A percentile compares a stretch with the other conserved stretches of the same genome.
Evolutionary conservation across 2,329 filamentous ascomycete species (phyloP).

Genomic region (Fusarium sp.): DNA sequence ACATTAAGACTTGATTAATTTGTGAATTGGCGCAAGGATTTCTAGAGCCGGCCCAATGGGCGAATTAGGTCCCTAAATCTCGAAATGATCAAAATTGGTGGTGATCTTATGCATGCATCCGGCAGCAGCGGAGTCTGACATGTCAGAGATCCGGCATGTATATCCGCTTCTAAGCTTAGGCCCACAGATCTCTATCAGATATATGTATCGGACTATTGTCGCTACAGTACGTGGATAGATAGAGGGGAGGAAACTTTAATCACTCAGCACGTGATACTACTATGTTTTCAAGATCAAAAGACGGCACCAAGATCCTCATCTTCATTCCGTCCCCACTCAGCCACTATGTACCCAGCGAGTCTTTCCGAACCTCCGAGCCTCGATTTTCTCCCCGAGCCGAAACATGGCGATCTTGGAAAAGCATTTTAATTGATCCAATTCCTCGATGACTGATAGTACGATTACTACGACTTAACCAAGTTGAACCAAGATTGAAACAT

Average conservation of each 20-base stretch:
- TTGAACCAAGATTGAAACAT: rapidly evolving
- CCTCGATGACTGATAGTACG: not conserved
- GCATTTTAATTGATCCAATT: rapidly evolving
- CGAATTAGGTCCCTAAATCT: too few relatives aligned
- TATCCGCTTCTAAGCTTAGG: not conserved
- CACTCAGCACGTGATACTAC: not conserved
- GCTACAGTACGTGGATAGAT: not conserved
- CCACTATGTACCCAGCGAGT: too few relatives aligned
- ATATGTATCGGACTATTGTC: not conserved
- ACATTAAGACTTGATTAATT: too few relatives aligned
- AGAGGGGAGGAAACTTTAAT: not conserved
- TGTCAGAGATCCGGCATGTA: not conserved
- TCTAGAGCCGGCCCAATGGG: not conserved
- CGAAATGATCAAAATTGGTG: not conserved
- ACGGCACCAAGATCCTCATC: too few relatives aligned
- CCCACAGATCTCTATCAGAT: not conserved
- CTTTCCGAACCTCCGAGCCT: too few relatives aligned
- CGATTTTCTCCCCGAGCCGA: not conserved
- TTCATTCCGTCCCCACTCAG: too few relatives aligned
- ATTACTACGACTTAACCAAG: not conserved
- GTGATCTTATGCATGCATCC: not conserved
- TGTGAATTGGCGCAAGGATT: too few relatives aligned
- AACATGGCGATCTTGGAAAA: rapidly evolving
- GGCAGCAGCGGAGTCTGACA: not conserved
- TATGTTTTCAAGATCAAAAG: not conserved